Base-by-base conservation (phyloP, 2,329 filamentous ascomycete species). In the Cercospora sp. region DNA sequence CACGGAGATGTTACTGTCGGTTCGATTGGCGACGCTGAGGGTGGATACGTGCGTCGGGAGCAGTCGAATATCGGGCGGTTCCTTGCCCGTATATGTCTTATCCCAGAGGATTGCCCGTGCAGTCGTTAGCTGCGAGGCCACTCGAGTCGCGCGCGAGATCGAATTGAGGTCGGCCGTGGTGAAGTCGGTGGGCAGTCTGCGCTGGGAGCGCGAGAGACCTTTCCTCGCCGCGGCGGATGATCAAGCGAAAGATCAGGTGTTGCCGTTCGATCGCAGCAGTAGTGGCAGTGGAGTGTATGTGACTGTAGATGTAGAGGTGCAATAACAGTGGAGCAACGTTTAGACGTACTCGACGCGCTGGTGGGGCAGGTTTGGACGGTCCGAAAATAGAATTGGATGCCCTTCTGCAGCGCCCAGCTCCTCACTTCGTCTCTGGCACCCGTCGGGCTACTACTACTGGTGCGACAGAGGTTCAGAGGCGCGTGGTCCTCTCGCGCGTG, bases 1-100 rank as follows among this genome's bases (percentile, higher is more conserved):
- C 66, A 85, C 80, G 69, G 81, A 82, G 76, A 85, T 85, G 74
- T 83, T 83, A 58, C 83, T 85, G 77, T 85, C 83, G 69, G 82
- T 83, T 69, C 83, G 79, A 70, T 82, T 78, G 61, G 79, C 79
- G 61, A 83, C 76, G 34, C 80, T 80, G 64, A 85, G 80, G 21
- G 83, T 84, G 69, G 81, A 81, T 66, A 83, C 82, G 79, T 84
- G 80, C 40, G 83, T 84, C 28, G 83, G 83, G 62, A 78, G 77
- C 65, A 85, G 80, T 59, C 76, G 79, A 66, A 80, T 79, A 55
- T 81, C 81, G 64, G 82, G 82, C 68, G 82, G 81, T 61, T 81
- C 79, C 45, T 78, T 77, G 68, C 69, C 70, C 40, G 82, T 84
- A 75, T 80, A 83, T 65, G 78, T 79, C 66, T 81, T 81, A 73